Base-by-base conservation (phyloP, 768 basidiomycete genomes). In the Phaeotremella skinneri region DNA sequence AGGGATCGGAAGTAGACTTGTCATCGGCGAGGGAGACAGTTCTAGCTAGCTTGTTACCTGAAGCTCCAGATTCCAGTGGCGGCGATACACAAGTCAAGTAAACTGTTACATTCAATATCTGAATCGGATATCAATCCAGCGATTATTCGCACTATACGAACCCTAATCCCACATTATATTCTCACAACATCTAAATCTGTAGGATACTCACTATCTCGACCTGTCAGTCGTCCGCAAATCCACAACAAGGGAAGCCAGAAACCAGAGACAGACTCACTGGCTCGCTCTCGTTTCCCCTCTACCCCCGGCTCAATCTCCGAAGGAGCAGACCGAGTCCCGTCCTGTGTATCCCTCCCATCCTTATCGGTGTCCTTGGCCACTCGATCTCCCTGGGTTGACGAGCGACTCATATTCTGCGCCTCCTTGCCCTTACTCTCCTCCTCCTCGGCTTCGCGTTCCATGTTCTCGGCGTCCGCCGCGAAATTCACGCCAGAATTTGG, bases 391-490 rank as follows among this genome's bases (percentile, higher is more conserved):
- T 45, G 29, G 50, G 49, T 7, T 39, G 41, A 32, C 21, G 43
- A 13, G 3, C 64, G 65, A 4, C 62, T 48, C 16, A 52, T 55
- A 14, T 55, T 56, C 49, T 67, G 61, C 14, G 32, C 37, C 26
- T 67, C 56, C 45, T 70, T 73, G 26, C 72, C 73, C 21, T 53
- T 64, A 30, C 57, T 67, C 55, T 75, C 66, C 51, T 77, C 72
- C 23, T 65, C 68, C 23, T 52, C 58, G 3, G 73, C 70, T 42
- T 70, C 67, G 20, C 61, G 30, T 58, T 70, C 64, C 68, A 75
- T 75, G 37, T 75, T 69, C 32, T 61, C 54, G 26, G 67, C 69
- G 34, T 67, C 72, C 9, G 62, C 60, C 6, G 62, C 58, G 23
- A 71, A 64, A 52, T 73, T 72, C 4, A 71, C 72, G 13, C 63